Base-by-base conservation (phyloP, 2,329 filamentous ascomycete species). In the Diplodia sapinea region DNA sequence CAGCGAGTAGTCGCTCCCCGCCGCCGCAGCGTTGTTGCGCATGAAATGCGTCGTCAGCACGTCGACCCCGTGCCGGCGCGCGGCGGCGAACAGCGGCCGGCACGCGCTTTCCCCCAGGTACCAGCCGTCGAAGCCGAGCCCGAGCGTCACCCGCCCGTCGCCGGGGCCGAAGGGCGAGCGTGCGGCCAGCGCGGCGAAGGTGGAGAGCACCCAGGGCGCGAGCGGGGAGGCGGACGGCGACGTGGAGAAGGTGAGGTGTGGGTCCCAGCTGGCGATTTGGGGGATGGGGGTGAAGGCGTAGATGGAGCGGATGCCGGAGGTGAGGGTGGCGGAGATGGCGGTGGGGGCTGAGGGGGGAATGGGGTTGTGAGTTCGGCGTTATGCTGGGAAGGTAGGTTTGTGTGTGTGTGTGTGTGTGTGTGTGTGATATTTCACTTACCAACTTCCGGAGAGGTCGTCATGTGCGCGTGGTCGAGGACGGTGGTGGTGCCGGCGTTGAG, bases 401-500 rank as follows among this genome's bases (percentile, higher is more conserved):
- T 20, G 6, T 20, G n/a, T 31, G 12, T 13, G 26, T n/a, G 15
- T 17, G 15, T 20, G 6, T 20, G n/a, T 31, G 12, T 13, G 26
- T n/a, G 15, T 17, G 75, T 70, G 2, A 70, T 74, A 76, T 47
- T 11, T 59, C 69, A 66, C 74, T 67, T 71, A 74, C 75, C 71
- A 66, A 78, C 72, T 6, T 78, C 72, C 17, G 75, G 70, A 4
- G 56, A 31, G 8, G 56, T 61, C 26, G 4, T 33, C 56, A 73
- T 71, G 43, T 84, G 83, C 0, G 85, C 84, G 59, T 87, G 84
- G 66, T 87, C 85, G 0, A 87, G 78, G 0, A 81, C 78, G 0
- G 83, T 84, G 0, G 85, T 87, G 11, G 85, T 84, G 4, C 85
- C 85, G 0, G 82, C 83, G 36, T 85, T 82, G n/a, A 86, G 71